Evolutionary conservation across 306 rosid species (phyloP), one percentile per base, ranked within the genome.

Genomic region (Sechiopsis laciniata): DNA sequence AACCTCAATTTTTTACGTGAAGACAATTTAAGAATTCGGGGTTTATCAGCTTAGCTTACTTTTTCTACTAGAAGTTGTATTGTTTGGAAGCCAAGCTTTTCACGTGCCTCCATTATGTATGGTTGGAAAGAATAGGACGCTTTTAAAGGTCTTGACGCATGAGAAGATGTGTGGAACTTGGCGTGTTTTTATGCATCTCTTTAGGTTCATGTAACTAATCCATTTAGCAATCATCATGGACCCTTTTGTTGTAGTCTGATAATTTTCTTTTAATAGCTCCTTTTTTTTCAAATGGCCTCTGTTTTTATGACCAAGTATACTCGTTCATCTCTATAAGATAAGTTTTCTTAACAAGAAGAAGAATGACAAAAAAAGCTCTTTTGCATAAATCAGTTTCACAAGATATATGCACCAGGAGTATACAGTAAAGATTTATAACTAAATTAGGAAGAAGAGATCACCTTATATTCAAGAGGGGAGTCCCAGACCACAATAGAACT

Each of bases 401-500:
- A 52, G n/a, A 32, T 22, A n/a, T 21, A 55, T 55, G 59, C 24
- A 32, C 52, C 64, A 57, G 7, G 52, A 72, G 12, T 72, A 40
- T 17, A 17, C 13, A 21, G 76, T 19, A 45, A 55, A 40, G 37
- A 71, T 54, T 55, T 35, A 72, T 24, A 32, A 15, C 57, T 42
- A 54, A 50, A 48, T 60, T 69, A 64, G 9, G 42, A 71, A 55
- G 37, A 16, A 55, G 37, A 16, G 10, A 53, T 78, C 71, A 94
- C 98, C 97, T 94, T 94, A 80, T 90, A 94, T 37, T 94, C 98
- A 53, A 94, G 97, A 62, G 97, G 84, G 0, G 98, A 90, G 82
- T 94, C 98, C 98, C 98, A 94, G 54, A 90, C 79, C 74, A 94
- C 96, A n/a, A 94, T 83, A 71, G 98, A 84, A 80, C 97, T 94